Base-by-base conservation (phyloP, 768 basidiomycete genomes). In the Boletus reticulatus region DNA sequence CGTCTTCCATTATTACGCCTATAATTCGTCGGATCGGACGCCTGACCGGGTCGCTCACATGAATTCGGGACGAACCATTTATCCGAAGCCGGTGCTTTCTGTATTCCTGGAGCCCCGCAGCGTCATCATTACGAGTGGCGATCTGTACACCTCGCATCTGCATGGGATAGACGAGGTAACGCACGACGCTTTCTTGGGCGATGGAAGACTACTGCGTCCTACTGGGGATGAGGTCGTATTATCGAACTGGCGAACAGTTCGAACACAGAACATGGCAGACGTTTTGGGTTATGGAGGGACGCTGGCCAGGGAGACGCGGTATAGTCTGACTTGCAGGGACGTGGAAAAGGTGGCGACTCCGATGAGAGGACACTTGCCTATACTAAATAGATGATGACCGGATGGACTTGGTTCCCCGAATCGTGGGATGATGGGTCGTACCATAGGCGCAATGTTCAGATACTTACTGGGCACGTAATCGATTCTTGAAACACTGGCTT, bases 301-400 rank as follows among this genome's bases (percentile, higher is more conserved):
- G 29, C 70, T 94, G 53, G 65, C 68, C 58, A 79, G 94, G 57
- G 73, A 74, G 17, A 78, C 78, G 38, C 75, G 94, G 67, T 84
- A 89, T 50, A 96, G 92, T 72, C 69, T 96, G 65, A 96, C 94
- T 2, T 96, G 90, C 67, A 79, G 94, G 50, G 89, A 89, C 65
- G 88, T 94, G 4, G 80, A 78, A 52, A 88, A 82, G 64, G 86
- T 92, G 22, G 56, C 51, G 20, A 52, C 37, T 54, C 43, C 53
- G 20, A 32, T 57, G 44, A 27, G 24, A 24, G 48, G 22, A 42
- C 22, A 29, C 27, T 48, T 43, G 38, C 42, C 54, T 37, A 24
- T 29, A 24, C 8, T 50, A 43, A 6, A 13, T 36, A 14, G 7
- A 13, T 36, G n/a, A 37, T 29, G 48, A 16, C 32, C 16, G 13